Base-by-base conservation (phyloP, 2,329 filamentous ascomycete species). In the Diaporthe longicolla region DNA sequence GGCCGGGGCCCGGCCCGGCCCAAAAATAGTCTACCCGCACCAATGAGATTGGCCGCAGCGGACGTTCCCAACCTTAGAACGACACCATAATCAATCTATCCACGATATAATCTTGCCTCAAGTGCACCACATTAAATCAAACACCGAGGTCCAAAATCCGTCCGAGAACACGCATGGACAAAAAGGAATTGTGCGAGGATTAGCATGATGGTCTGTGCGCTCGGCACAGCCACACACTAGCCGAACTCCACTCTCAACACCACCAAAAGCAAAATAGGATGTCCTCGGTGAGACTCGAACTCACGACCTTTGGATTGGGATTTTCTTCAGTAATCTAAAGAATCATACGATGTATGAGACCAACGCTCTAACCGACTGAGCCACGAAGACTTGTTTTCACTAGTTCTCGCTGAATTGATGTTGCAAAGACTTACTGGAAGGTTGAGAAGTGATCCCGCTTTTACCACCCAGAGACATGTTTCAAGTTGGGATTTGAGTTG, bases 351-450 rank as follows among this genome's bases (percentile, higher is more conserved):
- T 74, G 68, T 80, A 81, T 79, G 81, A 82, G 81, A 82, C 81
- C 80, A 80, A 82, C 81, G 81, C 81, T 81, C 80, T 82, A 82
- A 82, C 81, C 81, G 81, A 81, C 81, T 82, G 80, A 81, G 81
- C 81, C 81, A 82, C 78, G 77, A 78, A 79, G 78, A 79, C 77
- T 50, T 52, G 32, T 7, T 35, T 48, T 37, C 3, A 4, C 5
- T n/a, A 1, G 45, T 8, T n/a, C n/a, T n/a, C 0, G 1, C 4
- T 21, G 7, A n/a, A 21, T 6, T 6, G 19, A 48, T 21, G 19
- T 48, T 3, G 1, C 1, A 21, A 2, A 8, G 10, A 9, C 4
- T 3, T 8, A 1, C 1, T 4, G 21, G 45, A 50, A 50, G 0
- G 45, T 50, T 24, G 45, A 50, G 21, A 24, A 50, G 21, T n/a